These are phyloP conservation scores for Botrytis cinerea DNA, from an alignment of 2,329 filamentous ascomycete species.

Conservation along the genomic window DNA sequence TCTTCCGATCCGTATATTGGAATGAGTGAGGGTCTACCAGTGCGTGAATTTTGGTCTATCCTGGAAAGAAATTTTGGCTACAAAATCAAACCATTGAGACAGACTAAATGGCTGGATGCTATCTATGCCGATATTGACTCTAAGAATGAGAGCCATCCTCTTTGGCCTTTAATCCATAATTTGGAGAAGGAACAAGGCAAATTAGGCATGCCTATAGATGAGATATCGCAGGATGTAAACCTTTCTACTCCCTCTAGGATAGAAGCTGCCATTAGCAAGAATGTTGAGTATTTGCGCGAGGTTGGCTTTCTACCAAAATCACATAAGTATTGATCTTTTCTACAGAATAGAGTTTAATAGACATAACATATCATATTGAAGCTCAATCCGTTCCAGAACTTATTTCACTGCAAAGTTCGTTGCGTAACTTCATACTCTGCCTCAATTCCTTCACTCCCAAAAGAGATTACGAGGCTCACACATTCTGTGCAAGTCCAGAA, in stretches of 20 bases:
- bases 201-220: slow-evolving; percentile 16
- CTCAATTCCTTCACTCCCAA: neutral
- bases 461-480: neutral
- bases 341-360: neutral
- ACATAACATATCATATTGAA: neutral
- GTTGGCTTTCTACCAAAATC: slow-evolving; percentile 18
- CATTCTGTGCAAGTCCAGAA: slow-evolving; percentile 19
- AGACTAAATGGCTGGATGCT: slow-evolving; percentile 17
- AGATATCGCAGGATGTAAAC: slow-evolving; percentile 4
- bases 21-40: slow-evolving; percentile 19
- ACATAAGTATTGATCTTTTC: slow-evolving; percentile 23
- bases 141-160: slow-evolving; percentile 8
- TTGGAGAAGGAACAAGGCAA: slow-evolving; percentile 21
- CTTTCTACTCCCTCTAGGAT: slow-evolving; percentile 3
- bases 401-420: neutral
- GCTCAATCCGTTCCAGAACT: neutral
- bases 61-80: slow-evolving; percentile 18
- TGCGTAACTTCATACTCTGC: neutral
- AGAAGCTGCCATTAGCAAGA: slow-evolving; percentile 20
- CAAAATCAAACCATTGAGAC: slow-evolving; percentile 12
- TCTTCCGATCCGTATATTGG: neutral
- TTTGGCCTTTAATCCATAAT: slow-evolving; percentile 30
- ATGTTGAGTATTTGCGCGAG: slow-evolving; percentile 18
- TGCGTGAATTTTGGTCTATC: slow-evolving; percentile 23
- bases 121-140: slow-evolving; percentile 10